Base-by-base conservation (phyloP, 306 rosid species). In the Cajanus cajan region DNA sequence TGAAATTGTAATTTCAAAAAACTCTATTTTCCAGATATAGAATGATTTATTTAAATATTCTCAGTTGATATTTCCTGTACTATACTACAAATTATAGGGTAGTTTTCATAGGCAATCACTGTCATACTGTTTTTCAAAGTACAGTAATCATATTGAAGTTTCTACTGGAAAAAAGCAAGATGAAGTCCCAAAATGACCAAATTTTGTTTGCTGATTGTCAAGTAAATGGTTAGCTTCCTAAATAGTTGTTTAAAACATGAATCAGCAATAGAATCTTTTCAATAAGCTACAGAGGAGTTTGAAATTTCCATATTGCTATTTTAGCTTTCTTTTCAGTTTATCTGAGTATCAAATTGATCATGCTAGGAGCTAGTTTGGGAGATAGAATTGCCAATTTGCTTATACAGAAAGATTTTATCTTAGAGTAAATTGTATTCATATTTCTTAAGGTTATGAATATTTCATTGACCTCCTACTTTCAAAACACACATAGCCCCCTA, bases 381-480 rank as follows among this genome's bases (percentile, higher is more conserved):
- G 21, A 25, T 55, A 24, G 52, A 52, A 73, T 74, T 41, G 8
- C 24, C 15, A 33, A 19, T 43, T 43, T 65, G 28, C 66, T 54
- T 54, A 25, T 54, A 51, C 36, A n/a, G 55, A 48, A 15, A 24
- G 1, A 50, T 80, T 45, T 34, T 41, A 41, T 72, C 19, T 41
- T 24, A 40, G 59, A 40, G 66, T 77, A 63, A 82, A 71, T 59
- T 71, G 8, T 25, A 40, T 16, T 14, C 24, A 71, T 50, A 41
- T 77, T 47, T 22, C 40, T 55, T 82, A 33, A 43, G 63, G 31
- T 44, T 71, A 63, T 65, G 16, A 82, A 61, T 70, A 43, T 36
- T 24, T 55, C 21, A 14, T 19, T 66, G 77, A 47, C 51, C 47
- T 45, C 80, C 31, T 70, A 62, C 69, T 59, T 71, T 70, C 13